These are phyloP conservation scores for Fusarium virguliforme DNA, from an alignment of 2,329 filamentous ascomycete genomes.

Conservation along the genomic window DNA sequence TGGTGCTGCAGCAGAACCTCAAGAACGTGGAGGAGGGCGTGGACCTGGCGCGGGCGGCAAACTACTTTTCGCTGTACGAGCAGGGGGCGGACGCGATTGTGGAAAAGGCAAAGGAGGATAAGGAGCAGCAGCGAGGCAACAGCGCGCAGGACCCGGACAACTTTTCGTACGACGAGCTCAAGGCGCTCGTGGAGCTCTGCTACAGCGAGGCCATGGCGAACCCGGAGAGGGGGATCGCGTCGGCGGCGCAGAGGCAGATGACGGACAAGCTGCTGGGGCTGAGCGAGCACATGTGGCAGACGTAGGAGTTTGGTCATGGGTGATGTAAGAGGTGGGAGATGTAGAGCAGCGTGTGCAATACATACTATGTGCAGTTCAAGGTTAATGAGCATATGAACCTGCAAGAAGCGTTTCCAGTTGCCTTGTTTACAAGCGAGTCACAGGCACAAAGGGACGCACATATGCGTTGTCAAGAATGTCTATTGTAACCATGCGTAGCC, in stretches of 20 bases:
- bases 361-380: conserved; percentile 2
- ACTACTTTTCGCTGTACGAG: conserved; percentile 80
- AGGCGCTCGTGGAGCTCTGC: conserved; percentile 76
- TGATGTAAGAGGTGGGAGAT: conserved; percentile 19
- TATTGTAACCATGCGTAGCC: conserved; percentile 20
- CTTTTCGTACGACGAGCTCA: conserved; percentile 78
- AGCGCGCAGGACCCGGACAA: conserved; percentile 57
- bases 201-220: conserved; percentile 78
- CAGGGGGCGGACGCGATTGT: conserved; percentile 77
- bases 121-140: conserved; percentile 56
- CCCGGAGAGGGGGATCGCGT: conserved; percentile 77
- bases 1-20: conserved; percentile 96
- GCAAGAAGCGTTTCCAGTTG: not conserved
- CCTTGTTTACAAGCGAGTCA: not conserved
- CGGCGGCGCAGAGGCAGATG: conserved; percentile 78
- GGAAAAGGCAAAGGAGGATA: conserved; percentile 70
- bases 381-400: conserved; percentile 6
- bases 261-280: conserved; percentile 79
- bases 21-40: conserved; percentile 89
- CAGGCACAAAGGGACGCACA: conserved; percentile 3
- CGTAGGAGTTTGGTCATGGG: conserved; percentile 33
- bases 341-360: conserved; percentile 21
- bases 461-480: conserved; percentile 19
- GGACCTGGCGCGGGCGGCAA: conserved; percentile 73
- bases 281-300: conserved; percentile 82